Evolutionary conservation across 2,329 filamentous ascomycete species (phyloP), one percentile per base, ranked within the genome.

Genomic region (Alternaria panax): DNA sequence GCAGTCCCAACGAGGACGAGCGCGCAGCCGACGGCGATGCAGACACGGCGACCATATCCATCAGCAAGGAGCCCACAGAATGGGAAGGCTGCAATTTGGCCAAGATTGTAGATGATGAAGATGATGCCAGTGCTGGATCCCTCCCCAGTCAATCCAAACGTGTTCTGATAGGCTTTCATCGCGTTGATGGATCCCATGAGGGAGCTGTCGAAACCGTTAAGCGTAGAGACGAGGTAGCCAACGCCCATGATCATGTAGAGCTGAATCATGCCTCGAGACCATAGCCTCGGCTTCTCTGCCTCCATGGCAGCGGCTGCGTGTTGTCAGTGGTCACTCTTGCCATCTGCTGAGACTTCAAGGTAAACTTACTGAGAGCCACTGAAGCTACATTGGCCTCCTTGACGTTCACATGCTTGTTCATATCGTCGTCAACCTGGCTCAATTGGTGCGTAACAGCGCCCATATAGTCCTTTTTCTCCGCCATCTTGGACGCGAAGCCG

Each of bases 11-110:
- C 69, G 9, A 87, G 68, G 16, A 88, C 83, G 51, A 86, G 78
- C 2, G 80, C 41, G 55, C 83, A 84, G 6, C 86, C 86, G 38
- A 85, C 77, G 59, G 87, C 86, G 63, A 88, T 87, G 58, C 85
- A 85, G 28, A 81, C 71, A 32, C 84, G 80, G 59, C 86, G 81
- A 51, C 86, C 86, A 40, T 77, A 79, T 28, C 75, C 75, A 54
- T 80, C 78, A 25, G 76, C 77, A 38, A 79, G 67, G 59, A 78
- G 73, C 22, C 77, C 77, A 53, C 77, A 79, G 61, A 79, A 78
- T 6, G 83, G 82, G 51, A 83, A 83, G 1, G 82, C 83, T 2
- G 80, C 80, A 34, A 85, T 84, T 67, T 83, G 81, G 3, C 83
- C 83, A 5, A 83, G 68, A 57, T 84, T 80, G 72, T 83, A 83